phyloP scores from a whole-genome alignment of 2,329 filamentous ascomycete genomes.

The Pseudogymnoascus sp. region DNA sequence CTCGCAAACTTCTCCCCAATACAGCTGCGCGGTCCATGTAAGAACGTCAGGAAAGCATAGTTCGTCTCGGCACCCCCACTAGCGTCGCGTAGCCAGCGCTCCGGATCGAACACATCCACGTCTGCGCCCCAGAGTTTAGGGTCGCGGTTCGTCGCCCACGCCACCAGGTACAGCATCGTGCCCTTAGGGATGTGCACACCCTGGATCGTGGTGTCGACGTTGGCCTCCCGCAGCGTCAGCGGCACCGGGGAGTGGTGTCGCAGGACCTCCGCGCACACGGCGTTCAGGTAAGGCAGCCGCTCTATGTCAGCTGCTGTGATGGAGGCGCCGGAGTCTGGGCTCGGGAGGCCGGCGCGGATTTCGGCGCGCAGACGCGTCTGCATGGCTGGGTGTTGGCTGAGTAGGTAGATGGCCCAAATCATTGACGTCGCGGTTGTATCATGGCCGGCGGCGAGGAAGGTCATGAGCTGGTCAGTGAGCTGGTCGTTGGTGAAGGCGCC shows the following conservation, averaged over 20 bases:
- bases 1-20: slow-evolving; percentile 76
- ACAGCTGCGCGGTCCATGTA: slow-evolving; percentile 79
- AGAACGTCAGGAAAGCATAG: slow-evolving; percentile 71
- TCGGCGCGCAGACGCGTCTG: slow-evolving; percentile 62
- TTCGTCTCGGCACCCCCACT: slow-evolving; percentile 67
- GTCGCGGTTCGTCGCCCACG: slow-evolving; percentile 61
- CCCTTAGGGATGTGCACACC: slow-evolving; percentile 60
- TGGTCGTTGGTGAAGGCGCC: slow-evolving; percentile 70
- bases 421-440: slow-evolving; percentile 70
- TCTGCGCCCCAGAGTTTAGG: slow-evolving; percentile 66
- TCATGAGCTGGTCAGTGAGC: slow-evolving; percentile 85
- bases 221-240: slow-evolving; percentile 55
- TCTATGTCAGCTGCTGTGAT: slow-evolving; percentile 55
- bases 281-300: slow-evolving; percentile 68
- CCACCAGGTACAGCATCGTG: slow-evolving; percentile 56
- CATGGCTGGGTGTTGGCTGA: slow-evolving; percentile 56
- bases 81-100: slow-evolving; percentile 59
- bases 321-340: slow-evolving; percentile 31
- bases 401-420: slow-evolving; percentile 65
- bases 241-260: slow-evolving; percentile 60
- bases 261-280: slow-evolving; percentile 69
- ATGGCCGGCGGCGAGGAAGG: slow-evolving; percentile 74
- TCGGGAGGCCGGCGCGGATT: slow-evolving; percentile 52
- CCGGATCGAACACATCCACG: slow-evolving; percentile 67
- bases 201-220: slow-evolving; percentile 54